Percentiles rank a stretch among this genome's conserved stretches.
Evolutionary conservation across 345 rosid species (phyloP).

Genomic region (Bruguiera sexangula): DNA sequence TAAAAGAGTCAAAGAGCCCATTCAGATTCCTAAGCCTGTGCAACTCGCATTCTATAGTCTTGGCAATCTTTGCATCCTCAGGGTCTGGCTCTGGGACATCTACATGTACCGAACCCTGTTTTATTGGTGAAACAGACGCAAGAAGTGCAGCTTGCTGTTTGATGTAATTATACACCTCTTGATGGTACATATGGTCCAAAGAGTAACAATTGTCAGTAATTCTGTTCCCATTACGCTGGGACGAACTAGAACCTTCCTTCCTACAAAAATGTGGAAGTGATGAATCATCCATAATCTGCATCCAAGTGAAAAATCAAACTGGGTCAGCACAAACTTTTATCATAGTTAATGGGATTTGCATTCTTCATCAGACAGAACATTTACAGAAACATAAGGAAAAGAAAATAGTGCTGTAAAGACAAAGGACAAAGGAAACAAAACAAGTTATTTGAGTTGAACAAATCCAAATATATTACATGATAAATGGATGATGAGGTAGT

Average conservation of each 20-base stretch:
- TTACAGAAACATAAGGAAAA: neutral
- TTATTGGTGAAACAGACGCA: constrained; percentile 19
- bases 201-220: constrained; percentile 24
- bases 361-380: neutral
- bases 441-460: too few species aligned
- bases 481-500: too few species aligned
- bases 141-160: constrained; percentile 23
- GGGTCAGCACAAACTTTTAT: neutral
- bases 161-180: constrained; percentile 25
- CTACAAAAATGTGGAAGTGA: constrained; percentile 46
- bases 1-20: constrained; percentile 32
- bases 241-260: constrained; percentile 61
- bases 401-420: neutral
- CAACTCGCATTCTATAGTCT: constrained; percentile 32
- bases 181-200: constrained; percentile 28
- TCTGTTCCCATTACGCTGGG: constrained; percentile 11
- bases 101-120: constrained; percentile 32
- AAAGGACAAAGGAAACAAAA: too few species aligned
- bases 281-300: constrained; percentile 32
- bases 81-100: constrained; percentile 24
- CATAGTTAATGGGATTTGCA: neutral
- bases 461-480: too few species aligned
- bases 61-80: constrained; percentile 22
- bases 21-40: constrained; percentile 53
- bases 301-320: neutral